Percentiles rank a stretch among this genome's conserved stretches.
Evolutionary conservation across 1,139 yeast genomes (phyloP).

Genomic region (Nakaseomyces uthaithaninus): DNA sequence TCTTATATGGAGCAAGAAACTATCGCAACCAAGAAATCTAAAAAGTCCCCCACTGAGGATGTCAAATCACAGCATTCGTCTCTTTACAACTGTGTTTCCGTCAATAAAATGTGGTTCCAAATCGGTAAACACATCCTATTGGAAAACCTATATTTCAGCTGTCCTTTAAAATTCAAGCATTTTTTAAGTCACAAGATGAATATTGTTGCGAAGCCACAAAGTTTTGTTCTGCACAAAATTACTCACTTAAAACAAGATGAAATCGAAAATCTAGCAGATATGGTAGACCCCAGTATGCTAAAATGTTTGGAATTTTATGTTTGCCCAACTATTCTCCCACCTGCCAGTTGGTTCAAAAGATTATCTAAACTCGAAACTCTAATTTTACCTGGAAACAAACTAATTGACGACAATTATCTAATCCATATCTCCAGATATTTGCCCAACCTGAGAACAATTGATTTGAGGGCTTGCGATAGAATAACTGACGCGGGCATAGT

Average conservation of each 20-base stretch:
- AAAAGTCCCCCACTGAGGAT: not conserved
- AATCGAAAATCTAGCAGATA: conserved; percentile 34
- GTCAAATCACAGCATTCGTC: not conserved
- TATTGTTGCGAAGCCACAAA: conserved; percentile 31
- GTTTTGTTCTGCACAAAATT: conserved; percentile 46
- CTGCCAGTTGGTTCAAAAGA: conserved; percentile 36
- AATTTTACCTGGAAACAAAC: conserved; percentile 67
- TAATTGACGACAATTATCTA: conserved; percentile 54
- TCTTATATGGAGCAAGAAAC: conserved; percentile 45
- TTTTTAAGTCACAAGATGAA: conserved; percentile 31
- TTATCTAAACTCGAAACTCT: conserved; percentile 45
- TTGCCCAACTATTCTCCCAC: conserved; percentile 66
- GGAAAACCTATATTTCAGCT: conserved; percentile 47
- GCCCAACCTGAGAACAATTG: conserved; percentile 56
- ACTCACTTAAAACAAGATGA: conserved; percentile 38
- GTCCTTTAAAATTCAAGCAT: conserved; percentile 40
- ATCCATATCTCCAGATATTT: conserved; percentile 45
- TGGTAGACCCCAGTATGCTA: conserved; percentile 42
- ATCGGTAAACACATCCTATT: conserved; percentile 49
- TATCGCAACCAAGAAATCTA: conserved; percentile 16
- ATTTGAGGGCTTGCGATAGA: conserved; percentile 76
- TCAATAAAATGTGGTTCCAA: conserved; percentile 57
- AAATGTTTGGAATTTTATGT: conserved; percentile 73
- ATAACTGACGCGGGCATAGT: conserved; percentile 71
- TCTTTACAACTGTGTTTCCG: conserved; percentile 55